Conservation (phyloP, 2,329 filamentous ascomycete species). For the Beauveria sp. region DNA sequence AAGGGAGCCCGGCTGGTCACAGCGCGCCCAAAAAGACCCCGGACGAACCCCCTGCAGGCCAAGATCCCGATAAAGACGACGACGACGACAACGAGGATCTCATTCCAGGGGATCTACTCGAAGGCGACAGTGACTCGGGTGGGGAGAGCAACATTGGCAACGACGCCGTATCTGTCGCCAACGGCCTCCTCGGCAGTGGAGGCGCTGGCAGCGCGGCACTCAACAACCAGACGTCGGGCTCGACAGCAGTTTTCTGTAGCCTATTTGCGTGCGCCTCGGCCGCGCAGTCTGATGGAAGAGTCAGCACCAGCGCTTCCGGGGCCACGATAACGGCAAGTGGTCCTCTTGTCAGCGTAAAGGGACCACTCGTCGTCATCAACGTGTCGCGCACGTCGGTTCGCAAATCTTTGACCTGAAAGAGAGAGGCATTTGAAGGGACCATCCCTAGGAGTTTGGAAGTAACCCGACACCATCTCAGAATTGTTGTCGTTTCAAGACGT, state of each 20-base stretch:
- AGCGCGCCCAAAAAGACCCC: background rate
- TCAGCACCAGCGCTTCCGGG: constrained; percentile 2
- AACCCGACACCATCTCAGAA: no score
- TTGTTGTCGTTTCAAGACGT: no score
- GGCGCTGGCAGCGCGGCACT: constrained; percentile 1
- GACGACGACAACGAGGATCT: background rate
- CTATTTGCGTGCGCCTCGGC: background rate
- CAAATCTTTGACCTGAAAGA: background rate
- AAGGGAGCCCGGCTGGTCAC: no score
- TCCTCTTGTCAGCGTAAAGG: background rate
- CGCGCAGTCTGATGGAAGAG: background rate
- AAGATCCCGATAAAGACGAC: background rate
- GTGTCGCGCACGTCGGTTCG: background rate
- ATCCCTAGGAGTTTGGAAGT: no score
- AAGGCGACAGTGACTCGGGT: constrained; percentile 1
- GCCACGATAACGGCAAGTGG: background rate
- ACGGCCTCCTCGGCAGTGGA: constrained; percentile 1
- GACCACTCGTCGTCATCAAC: background rate
- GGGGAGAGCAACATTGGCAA: background rate
- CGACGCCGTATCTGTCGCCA: constrained; percentile 1
- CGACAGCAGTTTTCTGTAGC: background rate
- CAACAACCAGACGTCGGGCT: background rate
- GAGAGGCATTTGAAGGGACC: no score
- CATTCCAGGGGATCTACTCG: background rate
- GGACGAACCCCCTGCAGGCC: no score